Evolutionary conservation across 192 early-diverging fungal species (phyloP).

Genomic region (Coemansia sp.): DNA sequence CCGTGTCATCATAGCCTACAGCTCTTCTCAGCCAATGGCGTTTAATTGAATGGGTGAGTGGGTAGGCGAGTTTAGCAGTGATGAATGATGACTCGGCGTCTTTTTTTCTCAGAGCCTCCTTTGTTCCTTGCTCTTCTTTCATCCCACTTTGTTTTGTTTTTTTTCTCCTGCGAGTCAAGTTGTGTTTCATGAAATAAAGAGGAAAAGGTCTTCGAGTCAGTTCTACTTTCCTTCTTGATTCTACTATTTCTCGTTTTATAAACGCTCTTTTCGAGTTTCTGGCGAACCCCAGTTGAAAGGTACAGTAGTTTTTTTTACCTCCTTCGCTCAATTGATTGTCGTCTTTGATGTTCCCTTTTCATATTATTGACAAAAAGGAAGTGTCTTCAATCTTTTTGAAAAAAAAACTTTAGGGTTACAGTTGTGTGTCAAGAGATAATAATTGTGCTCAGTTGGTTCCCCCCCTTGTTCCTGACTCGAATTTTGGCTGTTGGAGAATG

Average conservation of each 20-base stretch:
- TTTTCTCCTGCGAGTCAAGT: not conserved
- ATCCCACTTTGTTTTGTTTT: slow-evolving; percentile 5
- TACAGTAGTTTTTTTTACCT: not conserved
- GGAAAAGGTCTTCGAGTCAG: not conserved
- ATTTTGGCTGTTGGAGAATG: slow-evolving; percentile 17
- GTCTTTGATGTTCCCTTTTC: not conserved
- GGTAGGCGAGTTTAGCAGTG: not conserved
- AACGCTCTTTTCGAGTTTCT: slow-evolving; percentile 3
- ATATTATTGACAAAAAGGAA: not conserved
- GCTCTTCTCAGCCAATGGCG: slow-evolving; percentile 9
- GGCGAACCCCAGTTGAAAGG: not conserved
- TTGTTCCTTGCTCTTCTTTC: slow-evolving; percentile 1
- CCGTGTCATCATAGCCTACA: slow-evolving; percentile 3
- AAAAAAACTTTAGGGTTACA: not conserved
- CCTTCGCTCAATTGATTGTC: not conserved
- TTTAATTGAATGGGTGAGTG: slow-evolving; percentile 8
- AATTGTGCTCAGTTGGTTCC: not conserved
- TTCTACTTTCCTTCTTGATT: not conserved
- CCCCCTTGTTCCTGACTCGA: not conserved
- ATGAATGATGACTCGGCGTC: slow-evolving; percentile 27
- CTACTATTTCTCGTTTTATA: slow-evolving; percentile 5
- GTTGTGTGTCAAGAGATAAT: not conserved
- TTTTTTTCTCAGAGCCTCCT: not conserved
- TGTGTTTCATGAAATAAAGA: not conserved
- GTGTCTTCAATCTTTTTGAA: not conserved